phyloP scores from a whole-genome alignment of 345 rosid genomes.

The Schrenkiella parvula region DNA sequence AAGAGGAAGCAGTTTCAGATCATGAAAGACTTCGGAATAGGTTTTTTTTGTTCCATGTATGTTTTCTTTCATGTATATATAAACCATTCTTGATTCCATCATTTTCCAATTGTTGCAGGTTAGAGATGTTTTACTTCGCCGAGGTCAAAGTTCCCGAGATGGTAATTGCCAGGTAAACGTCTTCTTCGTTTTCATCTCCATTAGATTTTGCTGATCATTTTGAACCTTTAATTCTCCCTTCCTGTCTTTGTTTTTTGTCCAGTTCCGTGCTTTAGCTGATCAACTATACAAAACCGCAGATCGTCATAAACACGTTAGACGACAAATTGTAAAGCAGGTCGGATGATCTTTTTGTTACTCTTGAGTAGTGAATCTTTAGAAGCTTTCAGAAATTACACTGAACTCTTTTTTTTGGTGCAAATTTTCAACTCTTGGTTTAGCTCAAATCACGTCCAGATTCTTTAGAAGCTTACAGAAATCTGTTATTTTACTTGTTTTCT shows the following conservation, averaged over 20 bases:
- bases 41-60: constrained; percentile 30
- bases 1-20: constrained; percentile 90
- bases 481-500: constrained; percentile 7
- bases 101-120: not conserved
- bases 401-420: not conserved
- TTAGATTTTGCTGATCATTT: not conserved
- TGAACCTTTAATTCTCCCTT: not conserved
- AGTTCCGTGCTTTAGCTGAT: constrained; percentile 82
- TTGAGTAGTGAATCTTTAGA: not conserved
- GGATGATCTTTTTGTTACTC: constrained; percentile 11
- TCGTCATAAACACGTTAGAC: constrained; percentile 55
- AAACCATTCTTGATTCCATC: constrained; percentile 4
- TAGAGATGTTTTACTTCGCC: constrained; percentile 28
- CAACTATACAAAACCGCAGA: constrained; percentile 61
- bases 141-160: constrained; percentile 37
- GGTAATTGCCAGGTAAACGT: constrained; percentile 36
- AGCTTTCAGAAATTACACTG: not conserved
- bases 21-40: constrained; percentile 83
- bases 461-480: constrained; percentile 43
- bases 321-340: constrained; percentile 63
- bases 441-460: constrained; percentile 58
- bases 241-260: constrained; percentile 20
- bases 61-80: not conserved
- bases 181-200: not conserved
- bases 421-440: constrained; percentile 29